Evolutionary conservation across 163 green algal species (phyloP), one percentile per base, ranked within the genome.

Genomic region (Chloroidium sp.): DNA sequence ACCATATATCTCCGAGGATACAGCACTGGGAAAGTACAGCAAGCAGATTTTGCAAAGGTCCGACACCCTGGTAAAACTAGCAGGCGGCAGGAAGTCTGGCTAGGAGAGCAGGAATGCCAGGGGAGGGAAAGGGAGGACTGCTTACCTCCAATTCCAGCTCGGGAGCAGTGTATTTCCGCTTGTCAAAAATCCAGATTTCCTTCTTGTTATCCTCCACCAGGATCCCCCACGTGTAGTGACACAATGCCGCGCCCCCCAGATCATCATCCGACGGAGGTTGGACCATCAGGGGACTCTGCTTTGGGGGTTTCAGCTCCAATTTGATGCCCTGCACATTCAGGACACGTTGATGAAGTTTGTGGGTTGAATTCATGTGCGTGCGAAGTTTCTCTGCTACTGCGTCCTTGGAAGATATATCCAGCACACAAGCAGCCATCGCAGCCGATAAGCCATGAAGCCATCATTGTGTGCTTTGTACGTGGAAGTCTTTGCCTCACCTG

Each of bases 171-270:
- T 90, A 92, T 62, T 77, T 85, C 8, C 91, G 83, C 83, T 95
- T 95, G 82, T 95, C 91, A 81, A 91, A 98, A 75, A 90, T 88
- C 92, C 93, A 98, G n/a, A 95, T 80, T 80, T 95, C 90, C 77
- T 84, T 88, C 2, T 10, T 57, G 0, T 83, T 83, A 4, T 89
- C 84, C 14, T 92, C 85, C 80, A 89, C 91, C 62, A 87, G 81
- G n/a, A 84, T 89, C 14, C 93, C 90, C 92, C 91, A 96, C 1
- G 94, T 98, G 88, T 98, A 98, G 88, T 98, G 94, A 80, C 92
- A 94, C 85, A 97, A 91, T 68, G 89, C 88, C 0, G 93, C 93
- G 0, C 88, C 78, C 58, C 88, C 88, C 1, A 89, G 59, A 1
- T 0, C 58, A 13, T 77, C 68, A 86, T 97, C 92, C 4, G 92